Base-by-base conservation (phyloP, 2,329 filamentous ascomycete genomes). In the Epichloe scottii region DNA sequence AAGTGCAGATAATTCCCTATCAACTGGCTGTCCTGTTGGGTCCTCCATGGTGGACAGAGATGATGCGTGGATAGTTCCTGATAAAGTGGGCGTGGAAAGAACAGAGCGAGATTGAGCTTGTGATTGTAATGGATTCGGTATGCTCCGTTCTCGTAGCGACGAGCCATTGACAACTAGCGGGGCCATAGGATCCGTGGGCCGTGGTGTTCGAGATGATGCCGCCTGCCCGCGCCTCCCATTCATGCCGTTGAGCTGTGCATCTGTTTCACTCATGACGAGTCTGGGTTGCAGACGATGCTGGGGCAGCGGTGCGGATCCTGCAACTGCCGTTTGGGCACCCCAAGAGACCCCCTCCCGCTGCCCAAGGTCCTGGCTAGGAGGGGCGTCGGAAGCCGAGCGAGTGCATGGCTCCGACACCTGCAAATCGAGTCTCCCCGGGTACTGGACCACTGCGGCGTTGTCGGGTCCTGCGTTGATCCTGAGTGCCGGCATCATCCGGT, bases 391-490 rank as follows among this genome's bases (percentile, higher is more conserved):
- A 23, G 33, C 21, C 17, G 48, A 14, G 15, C 17, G 15, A 26
- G 15, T 52, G 51, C 4, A 30, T 17, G 4, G 8, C 23, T 26
- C 35, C n/a, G 6, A 50, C 2, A 3, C 46, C 47, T 5, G 41
- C n/a, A 12, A 43, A 3, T 4, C 26, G 33, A 14, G 17, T 5
- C n/a, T 44, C 44, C 33, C 38, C 39, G 21, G 52, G 19, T 42
- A 34, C 30, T 21, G 52, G 44, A 39, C 53, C 55, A 47, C 53
- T 56, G 41, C 60, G 60, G 23, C 62, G 61, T 17, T 60, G 58
- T 48, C 63, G 57, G 46, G 58, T 63, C 45, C 63, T 57, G 41
- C 63, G 62, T 45, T 63, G 60, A 38, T 58, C 58, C 46, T 62
- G 61, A 34, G 50, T 50, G 10, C 38, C 45, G 17, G 49, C 50